Evolutionary conservation across 495 filamentous ascomycete genomes (phyloP).

Genomic region (Penicillium daleae): DNA sequence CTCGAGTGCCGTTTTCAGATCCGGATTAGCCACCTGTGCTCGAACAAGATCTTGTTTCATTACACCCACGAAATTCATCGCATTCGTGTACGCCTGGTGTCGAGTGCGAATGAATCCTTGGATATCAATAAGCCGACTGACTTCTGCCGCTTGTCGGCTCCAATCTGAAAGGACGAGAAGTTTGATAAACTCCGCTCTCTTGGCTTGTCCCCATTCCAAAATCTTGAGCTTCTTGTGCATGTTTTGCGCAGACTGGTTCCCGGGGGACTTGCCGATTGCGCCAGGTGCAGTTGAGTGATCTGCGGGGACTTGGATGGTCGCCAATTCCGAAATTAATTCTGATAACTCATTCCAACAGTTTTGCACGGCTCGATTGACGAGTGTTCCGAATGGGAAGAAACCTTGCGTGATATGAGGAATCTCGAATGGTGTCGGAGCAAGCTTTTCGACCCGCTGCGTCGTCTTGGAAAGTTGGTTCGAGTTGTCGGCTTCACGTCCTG

Average conservation of each 20-base stretch:
- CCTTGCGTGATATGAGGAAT: constrained; percentile 77
- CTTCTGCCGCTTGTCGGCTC: constrained; percentile 75
- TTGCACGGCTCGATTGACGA: constrained; percentile 78
- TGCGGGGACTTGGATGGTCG: constrained; percentile 61
- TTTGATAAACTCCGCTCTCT: constrained; percentile 82
- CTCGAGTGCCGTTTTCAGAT: constrained; percentile 86
- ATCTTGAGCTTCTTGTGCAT: constrained; percentile 77
- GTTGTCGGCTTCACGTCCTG: constrained; percentile 16
- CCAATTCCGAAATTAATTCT: constrained; percentile 69
- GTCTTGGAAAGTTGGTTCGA: constrained; percentile 22
- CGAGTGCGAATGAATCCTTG: constrained; percentile 69
- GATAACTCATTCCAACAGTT: constrained; percentile 77
- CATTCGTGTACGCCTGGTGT: constrained; percentile 56
- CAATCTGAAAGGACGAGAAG: constrained; percentile 85
- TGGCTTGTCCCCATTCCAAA: constrained; percentile 69
- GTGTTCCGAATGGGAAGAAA: constrained; percentile 68
- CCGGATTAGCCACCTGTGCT: constrained; percentile 78
- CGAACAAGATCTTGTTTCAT: constrained; percentile 67
- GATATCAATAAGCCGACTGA: constrained; percentile 84
- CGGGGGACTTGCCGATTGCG: constrained; percentile 55
- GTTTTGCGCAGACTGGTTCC: constrained; percentile 67
- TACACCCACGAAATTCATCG: constrained; percentile 63
- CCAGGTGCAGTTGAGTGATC: constrained; percentile 29
- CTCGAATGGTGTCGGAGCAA: constrained; percentile 58
- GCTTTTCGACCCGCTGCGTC: constrained; percentile 4